phyloP scores from a whole-genome alignment of 441 rosid genomes.

The Eruca vesicaria region DNA sequence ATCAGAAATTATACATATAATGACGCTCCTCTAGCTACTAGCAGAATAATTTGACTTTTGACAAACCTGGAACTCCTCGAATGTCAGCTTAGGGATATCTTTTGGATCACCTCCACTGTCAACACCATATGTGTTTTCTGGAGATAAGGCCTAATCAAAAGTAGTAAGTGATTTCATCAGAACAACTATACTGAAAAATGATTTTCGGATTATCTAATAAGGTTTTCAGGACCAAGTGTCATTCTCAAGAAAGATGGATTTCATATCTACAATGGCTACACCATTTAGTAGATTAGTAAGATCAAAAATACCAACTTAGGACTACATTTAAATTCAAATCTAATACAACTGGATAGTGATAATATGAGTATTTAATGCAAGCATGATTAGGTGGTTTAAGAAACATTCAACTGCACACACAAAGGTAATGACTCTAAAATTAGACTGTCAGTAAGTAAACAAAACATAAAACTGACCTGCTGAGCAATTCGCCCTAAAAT shows the following conservation, averaged over 20 bases:
- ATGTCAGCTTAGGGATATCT: slow-evolving; percentile 81
- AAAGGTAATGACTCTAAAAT: background rate
- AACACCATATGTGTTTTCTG: slow-evolving; percentile 88
- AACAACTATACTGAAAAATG: background rate
- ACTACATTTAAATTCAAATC: background rate
- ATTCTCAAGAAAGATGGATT: background rate
- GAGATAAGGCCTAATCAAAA: slow-evolving; percentile 70
- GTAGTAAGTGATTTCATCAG: background rate
- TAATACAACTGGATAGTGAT: background rate
- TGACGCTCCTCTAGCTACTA: background rate
- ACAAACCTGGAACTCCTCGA: slow-evolving; percentile 78
- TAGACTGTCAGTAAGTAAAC: background rate
- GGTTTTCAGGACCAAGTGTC: background rate
- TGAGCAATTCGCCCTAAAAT: slow-evolving; percentile 76
- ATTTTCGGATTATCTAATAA: background rate
- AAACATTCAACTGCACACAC: background rate
- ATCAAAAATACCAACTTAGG: background rate
- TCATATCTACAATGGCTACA: background rate
- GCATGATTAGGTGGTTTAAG: background rate
- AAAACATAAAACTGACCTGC: slow-evolving; percentile 51
- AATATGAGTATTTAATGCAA: background rate
- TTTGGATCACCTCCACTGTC: slow-evolving; percentile 99
- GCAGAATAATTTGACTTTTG: background rate
- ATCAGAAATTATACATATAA: background rate
- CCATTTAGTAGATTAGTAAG: background rate